phyloP scores from a whole-genome alignment of 2,329 filamentous ascomycete genomes.

The Diaporthe destruens region DNA sequence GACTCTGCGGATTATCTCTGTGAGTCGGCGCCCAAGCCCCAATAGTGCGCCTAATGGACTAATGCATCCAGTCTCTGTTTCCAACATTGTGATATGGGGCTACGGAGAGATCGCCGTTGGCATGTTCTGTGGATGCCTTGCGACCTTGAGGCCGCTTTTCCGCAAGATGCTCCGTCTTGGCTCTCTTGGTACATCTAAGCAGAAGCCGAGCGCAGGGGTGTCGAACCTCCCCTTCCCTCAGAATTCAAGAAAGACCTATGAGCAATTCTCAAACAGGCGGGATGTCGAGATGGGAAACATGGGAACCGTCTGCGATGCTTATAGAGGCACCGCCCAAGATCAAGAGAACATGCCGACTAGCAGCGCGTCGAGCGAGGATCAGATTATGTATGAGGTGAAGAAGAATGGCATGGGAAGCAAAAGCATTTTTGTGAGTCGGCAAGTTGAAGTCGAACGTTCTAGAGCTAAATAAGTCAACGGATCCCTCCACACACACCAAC shows the following conservation, averaged over 20 bases:
- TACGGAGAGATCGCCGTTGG: constrained; percentile 40
- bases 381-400: constrained; percentile 32
- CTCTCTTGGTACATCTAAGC: constrained; percentile 31
- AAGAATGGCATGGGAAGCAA: constrained; percentile 9
- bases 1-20: constrained; percentile 35
- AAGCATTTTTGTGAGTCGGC: constrained; percentile 37
- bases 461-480: no score
- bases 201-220: constrained; percentile 23
- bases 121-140: constrained; percentile 39
- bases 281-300: constrained; percentile 39
- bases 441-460: constrained; percentile 35
- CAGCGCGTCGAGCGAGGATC: constrained; percentile 33
- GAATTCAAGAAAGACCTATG: constrained; percentile 37
- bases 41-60: background rate
- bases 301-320: constrained; percentile 36
- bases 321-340: constrained; percentile 20
- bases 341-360: constrained; percentile 4
- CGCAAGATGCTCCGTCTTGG: constrained; percentile 38
- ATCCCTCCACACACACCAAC: no score
- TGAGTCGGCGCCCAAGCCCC: constrained; percentile 6
- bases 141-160: constrained; percentile 39
- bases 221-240: constrained; percentile 30
- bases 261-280: constrained; percentile 26
- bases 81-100: constrained; percentile 40
- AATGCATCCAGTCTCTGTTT: constrained; percentile 15